Conservation (phyloP, 2,329 filamentous ascomycete genomes). For the Volutella citrinella region DNA sequence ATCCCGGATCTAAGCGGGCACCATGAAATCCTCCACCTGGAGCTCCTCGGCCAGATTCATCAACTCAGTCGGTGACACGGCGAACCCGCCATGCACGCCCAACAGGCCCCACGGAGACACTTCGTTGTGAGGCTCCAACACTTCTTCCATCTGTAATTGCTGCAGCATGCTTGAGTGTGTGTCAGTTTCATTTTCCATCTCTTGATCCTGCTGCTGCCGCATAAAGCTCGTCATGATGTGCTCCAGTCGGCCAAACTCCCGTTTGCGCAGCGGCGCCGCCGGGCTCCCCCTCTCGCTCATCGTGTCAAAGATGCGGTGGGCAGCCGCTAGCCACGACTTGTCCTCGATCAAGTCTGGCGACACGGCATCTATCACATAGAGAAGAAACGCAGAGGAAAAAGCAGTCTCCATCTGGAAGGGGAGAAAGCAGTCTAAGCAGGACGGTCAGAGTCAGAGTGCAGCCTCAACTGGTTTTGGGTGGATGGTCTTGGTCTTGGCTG, state of each 20-base stretch:
- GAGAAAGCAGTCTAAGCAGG: slow-evolving; percentile 1
- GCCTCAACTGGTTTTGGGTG: too few species aligned
- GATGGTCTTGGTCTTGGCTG: too few species aligned
- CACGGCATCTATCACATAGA: slow-evolving; percentile 2
- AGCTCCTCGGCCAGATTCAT: slow-evolving; percentile 1
- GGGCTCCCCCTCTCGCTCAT: slow-evolving; percentile 4
- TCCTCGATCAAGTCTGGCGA: background rate
- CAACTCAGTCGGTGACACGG: slow-evolving; percentile 1
- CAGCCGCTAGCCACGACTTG: background rate
- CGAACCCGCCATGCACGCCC: background rate
- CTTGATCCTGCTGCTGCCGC: background rate
- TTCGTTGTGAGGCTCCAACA: too few species aligned
- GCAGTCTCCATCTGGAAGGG: slow-evolving; percentile 2
- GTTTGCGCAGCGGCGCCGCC: slow-evolving; percentile 5
- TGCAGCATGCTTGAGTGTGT: too few species aligned
- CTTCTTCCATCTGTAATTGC: background rate
- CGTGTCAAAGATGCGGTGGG: background rate
- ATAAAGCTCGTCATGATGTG: slow-evolving; percentile 4
- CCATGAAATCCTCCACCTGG: background rate
- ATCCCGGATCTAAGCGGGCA: too few species aligned
- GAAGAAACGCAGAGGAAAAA: slow-evolving; percentile 4
- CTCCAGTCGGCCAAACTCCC: slow-evolving; percentile 5
- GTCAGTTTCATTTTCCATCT: background rate
- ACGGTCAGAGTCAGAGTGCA: too few species aligned
- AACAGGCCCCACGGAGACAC: background rate